Evolutionary conservation across 1,284 basidiomycete species (phyloP).

Genomic region (Trichosporon coremiiforme): DNA sequence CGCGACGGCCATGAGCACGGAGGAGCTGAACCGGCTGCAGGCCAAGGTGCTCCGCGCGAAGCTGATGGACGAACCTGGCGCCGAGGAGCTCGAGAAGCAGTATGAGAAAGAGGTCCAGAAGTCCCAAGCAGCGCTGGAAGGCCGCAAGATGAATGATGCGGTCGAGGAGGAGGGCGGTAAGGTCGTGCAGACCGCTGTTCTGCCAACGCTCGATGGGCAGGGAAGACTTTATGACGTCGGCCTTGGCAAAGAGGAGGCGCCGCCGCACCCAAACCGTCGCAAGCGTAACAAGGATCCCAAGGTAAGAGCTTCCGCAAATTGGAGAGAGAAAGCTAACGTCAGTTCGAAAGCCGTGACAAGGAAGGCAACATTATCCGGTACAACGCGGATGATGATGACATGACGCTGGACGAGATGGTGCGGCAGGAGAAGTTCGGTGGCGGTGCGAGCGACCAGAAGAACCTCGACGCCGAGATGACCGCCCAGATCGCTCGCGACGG

Average conservation of each 20-base stretch:
- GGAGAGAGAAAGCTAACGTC: conserved; percentile 17
- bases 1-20: conserved; percentile 53
- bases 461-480: conserved; percentile 87
- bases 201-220: conserved; percentile 85
- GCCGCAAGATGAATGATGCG: conserved; percentile 25
- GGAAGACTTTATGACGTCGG: conserved; percentile 92
- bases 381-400: conserved; percentile 85
- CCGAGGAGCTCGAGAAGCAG: conserved; percentile 73
- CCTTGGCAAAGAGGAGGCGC: conserved; percentile 59
- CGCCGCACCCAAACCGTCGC: conserved; percentile 61
- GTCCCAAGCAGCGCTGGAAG: conserved; percentile 7
- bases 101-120: conserved; percentile 65
- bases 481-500: conserved; percentile 81
- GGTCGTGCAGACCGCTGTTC: conserved; percentile 67
- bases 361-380: conserved; percentile 80
- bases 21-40: conserved; percentile 85
- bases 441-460: conserved; percentile 85
- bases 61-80: conserved; percentile 72
- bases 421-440: conserved; percentile 88
- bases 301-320: conserved; percentile 58
- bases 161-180: conserved; percentile 29
- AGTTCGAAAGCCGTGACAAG: conserved; percentile 86
- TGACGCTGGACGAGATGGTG: conserved; percentile 85
- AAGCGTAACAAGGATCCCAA: conserved; percentile 71
- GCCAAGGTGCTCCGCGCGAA: conserved; percentile 90